phyloP scores from a whole-genome alignment of 208 protist genomes.

The Crithidia expoeki region DNA sequence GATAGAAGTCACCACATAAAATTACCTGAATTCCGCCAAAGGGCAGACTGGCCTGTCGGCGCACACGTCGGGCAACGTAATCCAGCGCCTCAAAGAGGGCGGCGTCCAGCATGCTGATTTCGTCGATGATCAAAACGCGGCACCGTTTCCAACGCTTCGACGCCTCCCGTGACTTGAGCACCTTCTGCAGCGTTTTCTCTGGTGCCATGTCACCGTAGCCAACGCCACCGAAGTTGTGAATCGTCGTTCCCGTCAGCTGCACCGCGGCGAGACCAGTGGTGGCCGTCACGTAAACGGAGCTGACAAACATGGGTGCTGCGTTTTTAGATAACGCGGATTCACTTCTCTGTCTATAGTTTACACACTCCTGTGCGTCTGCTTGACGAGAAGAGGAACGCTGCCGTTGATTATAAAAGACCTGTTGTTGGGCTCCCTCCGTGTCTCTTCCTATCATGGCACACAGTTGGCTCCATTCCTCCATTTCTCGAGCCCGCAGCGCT shows the following conservation, averaged over 20 bases:
- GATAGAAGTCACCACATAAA: constrained; percentile 90
- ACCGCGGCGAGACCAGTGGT: constrained; percentile 87
- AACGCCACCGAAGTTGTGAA: constrained; percentile 80
- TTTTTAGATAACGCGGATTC: neutral
- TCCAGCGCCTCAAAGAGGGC: constrained; percentile 79
- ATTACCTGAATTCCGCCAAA: constrained; percentile 94
- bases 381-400: neutral
- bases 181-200: constrained; percentile 27
- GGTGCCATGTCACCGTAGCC: constrained; percentile 32
- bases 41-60: constrained; percentile 40
- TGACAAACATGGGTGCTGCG: neutral
- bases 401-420: neutral
- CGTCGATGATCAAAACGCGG: constrained; percentile 86
- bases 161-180: constrained; percentile 20
- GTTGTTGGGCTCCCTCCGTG: neutral
- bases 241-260: constrained; percentile 74
- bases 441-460: neutral
- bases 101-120: constrained; percentile 87
- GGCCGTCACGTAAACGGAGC: constrained; percentile 69
- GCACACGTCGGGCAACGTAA: constrained; percentile 63
- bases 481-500: constrained; percentile 32
- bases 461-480: neutral
- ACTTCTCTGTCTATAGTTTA: too few species aligned
- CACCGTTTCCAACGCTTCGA: constrained; percentile 50
- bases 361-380: neutral